Evolutionary conservation across 805 yeast species (phyloP), one percentile per base, ranked within the genome.

Genomic region (Henningerozyma blattae): DNA sequence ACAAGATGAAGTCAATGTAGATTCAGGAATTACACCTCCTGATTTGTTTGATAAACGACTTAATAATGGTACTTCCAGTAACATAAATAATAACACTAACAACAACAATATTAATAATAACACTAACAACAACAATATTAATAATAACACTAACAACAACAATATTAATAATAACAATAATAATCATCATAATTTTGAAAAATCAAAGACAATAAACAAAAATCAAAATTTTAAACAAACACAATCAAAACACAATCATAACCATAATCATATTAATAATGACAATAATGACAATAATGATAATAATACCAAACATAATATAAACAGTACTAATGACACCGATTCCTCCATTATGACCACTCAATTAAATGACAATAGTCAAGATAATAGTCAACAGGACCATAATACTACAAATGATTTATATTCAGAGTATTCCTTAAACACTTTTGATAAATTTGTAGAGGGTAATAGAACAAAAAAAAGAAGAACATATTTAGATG

Each of bases 391-490:
- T 18, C 36, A 27, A 12, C 27, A 33, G 7, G 3, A 20, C 14
- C 16, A 25, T 16, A 16, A 30, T 12, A 30, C 22, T 10, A 17
- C 27, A 8, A 20, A 18, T 13, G 15, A 22, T 12, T 31, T 37
- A 20, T 31, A 33, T 28, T 30, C 31, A 28, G 43, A 41, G 8
- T 42, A 41, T 12, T 43, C 48, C 14, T 40, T 51, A 45, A 52
- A 52, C 34, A 35, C 50, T 4, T 53, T 53, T 34, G 42, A 45
- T 28, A 41, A 43, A 22, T 49, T 49, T 34, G 47, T 51, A 25
- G 45, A 43, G 19, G 50, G 47, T 18, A 47, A 45, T 15, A 40
- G 42, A 20, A 30, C 34, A 18, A 40, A 42, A 18, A 37, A 37
- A 26, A 43, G 41, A 22, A 41, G 46, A n/a, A 40, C 41, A 33